Evolutionary conservation across 306 rosid species (phyloP).

Genomic region (Lagenaria siceraria): DNA sequence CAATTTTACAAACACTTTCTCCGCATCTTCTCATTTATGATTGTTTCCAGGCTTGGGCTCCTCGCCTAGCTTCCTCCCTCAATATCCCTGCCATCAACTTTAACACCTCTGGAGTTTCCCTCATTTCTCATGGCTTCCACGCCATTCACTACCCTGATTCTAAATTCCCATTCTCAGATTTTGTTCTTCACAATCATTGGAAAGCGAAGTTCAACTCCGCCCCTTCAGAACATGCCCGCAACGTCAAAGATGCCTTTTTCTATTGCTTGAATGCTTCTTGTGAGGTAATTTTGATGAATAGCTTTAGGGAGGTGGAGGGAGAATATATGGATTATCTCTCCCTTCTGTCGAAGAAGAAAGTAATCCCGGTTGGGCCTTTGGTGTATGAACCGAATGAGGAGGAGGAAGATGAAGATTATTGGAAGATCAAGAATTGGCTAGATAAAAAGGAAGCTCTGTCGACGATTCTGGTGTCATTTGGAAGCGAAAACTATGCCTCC

Average conservation of each 20-base stretch:
- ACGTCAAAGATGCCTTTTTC: not conserved
- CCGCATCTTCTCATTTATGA: constrained; percentile 22
- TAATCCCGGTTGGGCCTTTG: constrained; percentile 13
- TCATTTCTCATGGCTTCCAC: not conserved
- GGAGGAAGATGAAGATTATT: not conserved
- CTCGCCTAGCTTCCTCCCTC: constrained; percentile 1
- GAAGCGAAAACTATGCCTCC: constrained; percentile 14
- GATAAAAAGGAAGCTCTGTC: constrained; percentile 7
- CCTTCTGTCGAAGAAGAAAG: not conserved
- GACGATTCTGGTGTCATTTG: constrained; percentile 15
- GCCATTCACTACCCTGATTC: not conserved
- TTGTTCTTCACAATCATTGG: not conserved
- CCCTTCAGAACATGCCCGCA: not conserved
- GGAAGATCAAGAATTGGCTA: not conserved
- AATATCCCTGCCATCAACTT: constrained; percentile 15
- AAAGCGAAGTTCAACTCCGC: not conserved
- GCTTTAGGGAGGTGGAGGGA: constrained; percentile 9
- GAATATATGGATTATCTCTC: constrained; percentile 12
- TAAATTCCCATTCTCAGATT: not conserved
- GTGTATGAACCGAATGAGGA: not conserved
- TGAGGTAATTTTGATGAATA: not conserved
- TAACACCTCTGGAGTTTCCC: not conserved
- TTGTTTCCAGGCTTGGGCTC: constrained; percentile 24
- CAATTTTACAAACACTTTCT: constrained; percentile 1
- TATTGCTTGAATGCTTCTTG: not conserved